Evolutionary conservation across 768 basidiomycete genomes (phyloP), one percentile per base, ranked within the genome.

Genomic region (Suillus clintonianus): DNA sequence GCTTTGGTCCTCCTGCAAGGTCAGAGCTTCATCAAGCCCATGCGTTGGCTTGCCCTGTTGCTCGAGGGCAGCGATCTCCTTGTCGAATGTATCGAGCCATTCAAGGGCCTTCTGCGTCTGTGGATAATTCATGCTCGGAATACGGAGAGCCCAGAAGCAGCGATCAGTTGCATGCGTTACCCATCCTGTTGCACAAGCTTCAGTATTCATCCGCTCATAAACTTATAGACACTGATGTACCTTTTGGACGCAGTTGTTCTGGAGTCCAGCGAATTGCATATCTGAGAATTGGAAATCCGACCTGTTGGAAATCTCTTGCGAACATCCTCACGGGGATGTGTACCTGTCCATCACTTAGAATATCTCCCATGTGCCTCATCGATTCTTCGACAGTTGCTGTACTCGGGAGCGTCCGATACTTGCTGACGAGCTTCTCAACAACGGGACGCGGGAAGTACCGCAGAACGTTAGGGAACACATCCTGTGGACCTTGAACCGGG

Each of bases 221-320:
- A 15, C 27, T 14, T 14, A 22, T 37, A n/a, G 2, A 6, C 27
- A 9, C 32, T 32, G 17, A 45, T 19, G 19, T 61, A 86, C 90
- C 89, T 69, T 81, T 74, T 2, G 82, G 78, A 9, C 86, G 82
- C 53, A 79, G 67, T 59, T 87, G 83, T 69, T 87, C 85, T 0
- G 90, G 89, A 0, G 86, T 85, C 88, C 89, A 91, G 37, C 83
- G 78, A 59, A 93, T 88, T 67, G 82, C 78, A 69, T 92, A 93
- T 62, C 91, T 80, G 62, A 89, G 71, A 1, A 90, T 81, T 0
- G 90, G 90, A 70, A 88, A 91, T 1, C 80, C 82, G 1, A 78
- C 81, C 6, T 76, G 72, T 15, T 80, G 72, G 68, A 91, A 74
- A 68, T 92, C 91, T 64, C 85, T 78, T 37, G 82, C 81, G 34